A percentile compares a stretch with the other conserved stretches of the same genome.
phyloP scores from a whole-genome alignment of 441 rosid species.

The Macaranga tanarius region DNA sequence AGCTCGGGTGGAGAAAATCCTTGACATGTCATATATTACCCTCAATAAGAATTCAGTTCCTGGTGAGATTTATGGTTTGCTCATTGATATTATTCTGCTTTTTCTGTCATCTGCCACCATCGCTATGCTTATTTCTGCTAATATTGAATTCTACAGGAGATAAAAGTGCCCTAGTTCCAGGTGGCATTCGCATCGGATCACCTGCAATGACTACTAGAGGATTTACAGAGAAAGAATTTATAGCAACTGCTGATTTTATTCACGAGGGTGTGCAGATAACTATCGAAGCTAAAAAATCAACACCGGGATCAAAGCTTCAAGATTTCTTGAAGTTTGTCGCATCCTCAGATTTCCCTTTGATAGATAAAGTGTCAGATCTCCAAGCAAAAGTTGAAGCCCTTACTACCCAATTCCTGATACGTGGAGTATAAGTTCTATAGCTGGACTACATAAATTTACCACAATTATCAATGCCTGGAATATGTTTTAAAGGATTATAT shows the following conservation, averaged over 20 bases:
- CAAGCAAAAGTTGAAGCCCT: conserved; percentile 63
- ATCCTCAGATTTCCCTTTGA: conserved; percentile 53
- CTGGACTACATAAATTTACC: background rate
- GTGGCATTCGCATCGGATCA: conserved; percentile 88
- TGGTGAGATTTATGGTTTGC: conserved; percentile 36
- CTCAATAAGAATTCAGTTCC: conserved; percentile 94
- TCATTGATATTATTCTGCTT: no score
- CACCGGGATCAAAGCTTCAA: conserved; percentile 66
- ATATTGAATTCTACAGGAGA: conserved; percentile 47
- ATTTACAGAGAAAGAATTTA: conserved; percentile 65
- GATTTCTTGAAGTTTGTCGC: conserved; percentile 67
- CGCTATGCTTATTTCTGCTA: background rate
- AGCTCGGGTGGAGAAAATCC: conserved; percentile 59
- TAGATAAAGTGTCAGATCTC: conserved; percentile 49
- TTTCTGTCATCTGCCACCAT: no score
- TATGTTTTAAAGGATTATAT: no score
- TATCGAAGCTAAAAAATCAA: conserved; percentile 55
- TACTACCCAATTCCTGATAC: conserved; percentile 71
- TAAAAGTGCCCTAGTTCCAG: conserved; percentile 82
- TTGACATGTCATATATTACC: conserved; percentile 87
- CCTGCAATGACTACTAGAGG: conserved; percentile 97
- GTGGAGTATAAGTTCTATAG: conserved; percentile 47
- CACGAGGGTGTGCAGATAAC: conserved; percentile 79
- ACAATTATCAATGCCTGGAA: background rate
- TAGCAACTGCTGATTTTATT: conserved; percentile 63